phyloP scores from a whole-genome alignment of 148 eudicot species.

The Euryodendron excelsum region DNA sequence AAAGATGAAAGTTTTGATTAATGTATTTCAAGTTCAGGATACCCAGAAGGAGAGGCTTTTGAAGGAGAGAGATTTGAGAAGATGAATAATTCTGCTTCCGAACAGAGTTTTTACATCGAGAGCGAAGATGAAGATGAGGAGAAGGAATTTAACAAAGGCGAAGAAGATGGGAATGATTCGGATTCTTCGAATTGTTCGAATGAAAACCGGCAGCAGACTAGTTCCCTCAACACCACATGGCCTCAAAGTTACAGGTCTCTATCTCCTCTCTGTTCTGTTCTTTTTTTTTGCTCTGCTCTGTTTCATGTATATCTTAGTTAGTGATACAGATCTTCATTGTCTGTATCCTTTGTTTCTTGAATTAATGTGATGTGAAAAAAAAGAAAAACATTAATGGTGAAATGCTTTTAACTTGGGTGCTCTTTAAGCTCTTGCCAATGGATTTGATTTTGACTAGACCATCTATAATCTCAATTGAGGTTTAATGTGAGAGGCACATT shows the following conservation, averaged over 20 bases:
- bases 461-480: too few species aligned
- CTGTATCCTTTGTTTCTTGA: too few species aligned
- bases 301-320: too few species aligned
- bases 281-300: background rate
- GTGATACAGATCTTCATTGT: too few species aligned
- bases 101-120: constrained; percentile 43
- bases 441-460: too few species aligned
- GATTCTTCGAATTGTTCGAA: constrained; percentile 50
- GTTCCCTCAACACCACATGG: constrained; percentile 66
- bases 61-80: constrained; percentile 13
- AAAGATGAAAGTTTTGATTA: too few species aligned
- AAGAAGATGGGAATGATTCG: constrained; percentile 52
- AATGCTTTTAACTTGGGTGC: too few species aligned
- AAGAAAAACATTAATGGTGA: too few species aligned
- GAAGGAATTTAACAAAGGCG: constrained; percentile 27
- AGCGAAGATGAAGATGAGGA: constrained; percentile 81
- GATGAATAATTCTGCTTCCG: constrained; percentile 19
- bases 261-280: background rate
- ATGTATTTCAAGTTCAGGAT: too few species aligned
- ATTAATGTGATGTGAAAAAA: too few species aligned
- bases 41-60: background rate
- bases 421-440: too few species aligned
- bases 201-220: constrained; percentile 41
- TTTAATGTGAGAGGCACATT: too few species aligned
- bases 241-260: constrained; percentile 92